Percentiles rank a stretch among this genome's conserved stretches.
Evolutionary conservation across 2,329 filamentous ascomycete species (phyloP).

Genomic region (Alternaria tenuissima): DNA sequence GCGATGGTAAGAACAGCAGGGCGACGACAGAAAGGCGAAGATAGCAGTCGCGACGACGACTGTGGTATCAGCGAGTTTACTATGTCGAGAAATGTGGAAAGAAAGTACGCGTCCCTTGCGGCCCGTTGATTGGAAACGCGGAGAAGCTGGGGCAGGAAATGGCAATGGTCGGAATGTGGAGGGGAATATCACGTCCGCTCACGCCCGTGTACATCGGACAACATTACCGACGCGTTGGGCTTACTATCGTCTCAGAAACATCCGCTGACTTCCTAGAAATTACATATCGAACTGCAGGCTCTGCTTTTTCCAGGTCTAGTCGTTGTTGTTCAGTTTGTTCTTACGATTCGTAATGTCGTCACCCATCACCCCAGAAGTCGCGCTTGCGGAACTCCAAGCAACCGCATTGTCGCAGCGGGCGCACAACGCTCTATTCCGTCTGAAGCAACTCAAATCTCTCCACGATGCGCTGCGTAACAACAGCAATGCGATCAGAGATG

Average conservation of each 20-base stretch:
- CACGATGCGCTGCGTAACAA: slow-evolving; percentile 52
- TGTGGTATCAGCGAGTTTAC: neutral
- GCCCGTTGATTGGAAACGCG: slow-evolving; percentile 10
- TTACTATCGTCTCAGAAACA: neutral
- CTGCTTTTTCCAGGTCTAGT: neutral
- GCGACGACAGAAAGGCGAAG: neutral
- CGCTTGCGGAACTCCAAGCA: slow-evolving; percentile 46
- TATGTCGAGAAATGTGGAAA: neutral
- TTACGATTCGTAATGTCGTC: slow-evolving; percentile 19
- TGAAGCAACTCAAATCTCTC: slow-evolving; percentile 56
- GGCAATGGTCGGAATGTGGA: slow-evolving; percentile 29
- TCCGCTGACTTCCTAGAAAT: slow-evolving; percentile 1
- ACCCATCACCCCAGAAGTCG: slow-evolving; percentile 29
- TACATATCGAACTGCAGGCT: slow-evolving; percentile 9
- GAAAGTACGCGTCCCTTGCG: neutral
- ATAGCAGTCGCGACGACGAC: neutral
- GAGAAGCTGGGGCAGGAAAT: slow-evolving; percentile 9
- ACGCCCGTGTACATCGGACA: neutral
- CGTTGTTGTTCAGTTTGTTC: neutral
- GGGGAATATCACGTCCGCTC: neutral
- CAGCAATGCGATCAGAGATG: slow-evolving; percentile 48
- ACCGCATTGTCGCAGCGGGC: slow-evolving; percentile 46
- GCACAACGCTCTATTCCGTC: slow-evolving; percentile 57
- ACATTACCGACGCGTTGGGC: slow-evolving; percentile 4
- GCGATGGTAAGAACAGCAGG: neutral